A percentile compares a stretch with the other conserved stretches of the same genome.
phyloP scores from a whole-genome alignment of 257 asterid species.

The Fraxinus excelsior region DNA sequence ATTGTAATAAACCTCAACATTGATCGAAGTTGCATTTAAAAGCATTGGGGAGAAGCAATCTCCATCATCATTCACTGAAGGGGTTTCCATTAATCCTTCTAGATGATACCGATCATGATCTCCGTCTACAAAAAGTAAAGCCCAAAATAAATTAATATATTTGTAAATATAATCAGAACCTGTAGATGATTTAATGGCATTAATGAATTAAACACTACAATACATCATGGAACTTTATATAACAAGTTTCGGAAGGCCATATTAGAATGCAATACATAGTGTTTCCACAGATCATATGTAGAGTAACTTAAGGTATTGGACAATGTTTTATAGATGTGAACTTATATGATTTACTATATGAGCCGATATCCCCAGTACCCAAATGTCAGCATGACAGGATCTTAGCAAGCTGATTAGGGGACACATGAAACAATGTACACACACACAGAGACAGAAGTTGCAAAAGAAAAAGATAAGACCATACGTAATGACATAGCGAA shows the following conservation, averaged over 20 bases:
- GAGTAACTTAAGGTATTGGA: not conserved
- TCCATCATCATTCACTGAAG: slow-evolving; percentile 88
- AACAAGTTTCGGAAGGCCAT: not conserved
- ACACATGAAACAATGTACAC: not conserved
- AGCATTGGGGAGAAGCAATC: slow-evolving; percentile 96
- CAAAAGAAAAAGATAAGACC: too few relatives aligned
- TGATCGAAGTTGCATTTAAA: slow-evolving; percentile 88
- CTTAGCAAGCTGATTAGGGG: not conserved
- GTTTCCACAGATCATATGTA: not conserved
- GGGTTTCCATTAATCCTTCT: slow-evolving; percentile 98
- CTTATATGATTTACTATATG: not conserved
- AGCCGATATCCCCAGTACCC: not conserved
- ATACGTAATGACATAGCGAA: too few relatives aligned
- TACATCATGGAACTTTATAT: not conserved
- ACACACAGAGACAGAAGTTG: too few relatives aligned
- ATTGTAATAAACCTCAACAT: slow-evolving; percentile 83
- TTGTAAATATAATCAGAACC: not conserved
- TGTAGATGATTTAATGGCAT: not conserved
- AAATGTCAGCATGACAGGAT: not conserved
- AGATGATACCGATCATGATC: slow-evolving; percentile 75
- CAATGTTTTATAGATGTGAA: not conserved
- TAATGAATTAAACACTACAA: slow-evolving; percentile 1
- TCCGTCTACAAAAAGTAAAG: slow-evolving; percentile 55
- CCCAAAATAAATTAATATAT: slow-evolving; percentile 17
- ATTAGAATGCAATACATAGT: not conserved